Conservation (phyloP, 352 stramenopile genomes). For the Globisporangium camurandrum region DNA sequence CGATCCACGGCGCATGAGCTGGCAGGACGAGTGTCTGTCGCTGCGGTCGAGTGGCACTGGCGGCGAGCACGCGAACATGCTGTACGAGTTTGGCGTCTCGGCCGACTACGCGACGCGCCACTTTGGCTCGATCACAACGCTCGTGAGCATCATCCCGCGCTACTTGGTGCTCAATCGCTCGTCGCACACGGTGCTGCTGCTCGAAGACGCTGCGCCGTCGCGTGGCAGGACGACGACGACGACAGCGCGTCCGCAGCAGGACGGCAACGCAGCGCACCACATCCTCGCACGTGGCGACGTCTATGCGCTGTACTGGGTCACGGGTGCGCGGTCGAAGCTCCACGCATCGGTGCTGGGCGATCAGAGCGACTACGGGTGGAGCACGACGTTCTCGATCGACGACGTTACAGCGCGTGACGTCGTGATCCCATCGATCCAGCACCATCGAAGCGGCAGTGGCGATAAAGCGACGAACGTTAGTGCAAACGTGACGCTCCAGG, state of each 20-base stretch:
- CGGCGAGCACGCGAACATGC: constrained; percentile 21
- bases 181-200: constrained; percentile 52
- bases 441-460: constrained; percentile 17
- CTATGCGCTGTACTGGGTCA: constrained; percentile 78
- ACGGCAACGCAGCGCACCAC: constrained; percentile 53
- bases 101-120: constrained; percentile 75
- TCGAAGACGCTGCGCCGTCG: constrained; percentile 26
- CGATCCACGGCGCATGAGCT: constrained; percentile 66
- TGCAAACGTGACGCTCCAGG: constrained; percentile 27
- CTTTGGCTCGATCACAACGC: constrained; percentile 76
- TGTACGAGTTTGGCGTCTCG: constrained; percentile 80
- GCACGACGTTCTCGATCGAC: constrained; percentile 43
- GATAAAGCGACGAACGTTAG: constrained; percentile 3
- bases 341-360: constrained; percentile 50
- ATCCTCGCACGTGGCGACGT: constrained; percentile 59
- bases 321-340: constrained; percentile 35
- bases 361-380: constrained; percentile 53
- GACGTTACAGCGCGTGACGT: constrained; percentile 35
- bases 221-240: not conserved
- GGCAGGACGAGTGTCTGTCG: constrained; percentile 77
- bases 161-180: constrained; percentile 73
- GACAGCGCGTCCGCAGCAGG: not conserved
- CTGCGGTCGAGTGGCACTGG: constrained; percentile 10
- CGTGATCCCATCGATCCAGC: constrained; percentile 32
- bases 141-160: constrained; percentile 77